phyloP scores from a whole-genome alignment of 495 filamentous ascomycete genomes.

The Clohesyomyces aquaticus region DNA sequence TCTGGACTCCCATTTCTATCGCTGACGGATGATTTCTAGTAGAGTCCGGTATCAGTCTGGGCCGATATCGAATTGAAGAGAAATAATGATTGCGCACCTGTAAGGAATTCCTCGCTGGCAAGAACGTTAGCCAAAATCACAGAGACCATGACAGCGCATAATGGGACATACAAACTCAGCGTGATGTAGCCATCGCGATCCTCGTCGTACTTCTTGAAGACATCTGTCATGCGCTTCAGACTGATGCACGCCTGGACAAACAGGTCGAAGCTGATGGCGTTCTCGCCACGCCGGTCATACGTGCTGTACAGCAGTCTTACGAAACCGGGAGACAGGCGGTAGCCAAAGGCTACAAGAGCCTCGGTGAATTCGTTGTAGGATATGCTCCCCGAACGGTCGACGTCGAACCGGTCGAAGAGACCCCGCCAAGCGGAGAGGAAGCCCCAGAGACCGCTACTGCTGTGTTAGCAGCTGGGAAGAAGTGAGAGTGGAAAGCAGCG shows the following conservation, averaged over 20 bases:
- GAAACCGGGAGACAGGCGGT: slow-evolving; percentile 82
- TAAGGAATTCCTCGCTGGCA: slow-evolving; percentile 51
- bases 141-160: no score
- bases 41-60: slow-evolving; percentile 50
- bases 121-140: slow-evolving; percentile 7
- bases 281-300: slow-evolving; percentile 57
- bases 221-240: slow-evolving; percentile 97
- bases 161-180: slow-evolving; percentile 51
- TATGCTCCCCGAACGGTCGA: slow-evolving; percentile 84
- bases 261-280: slow-evolving; percentile 85
- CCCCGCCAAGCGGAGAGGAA: slow-evolving; percentile 92
- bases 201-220: slow-evolving; percentile 98
- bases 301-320: slow-evolving; percentile 77
- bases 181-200: slow-evolving; percentile 79
- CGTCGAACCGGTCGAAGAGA: slow-evolving; percentile 94
- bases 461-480: slow-evolving; percentile 10
- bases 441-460: slow-evolving; percentile 72
- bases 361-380: slow-evolving; percentile 84
- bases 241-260: slow-evolving; percentile 98
- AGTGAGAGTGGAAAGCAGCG: neutral
- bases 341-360: slow-evolving; percentile 91
- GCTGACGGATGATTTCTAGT: slow-evolving; percentile 48
- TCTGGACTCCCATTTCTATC: slow-evolving; percentile 15
- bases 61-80: slow-evolving; percentile 51
- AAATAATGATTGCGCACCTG: slow-evolving; percentile 53